Percentiles rank a stretch among this genome's conserved stretches.
These are phyloP conservation scores for Nicotiana otophora DNA, from an alignment of 257 asterid species.

Conservation along the genomic window DNA sequence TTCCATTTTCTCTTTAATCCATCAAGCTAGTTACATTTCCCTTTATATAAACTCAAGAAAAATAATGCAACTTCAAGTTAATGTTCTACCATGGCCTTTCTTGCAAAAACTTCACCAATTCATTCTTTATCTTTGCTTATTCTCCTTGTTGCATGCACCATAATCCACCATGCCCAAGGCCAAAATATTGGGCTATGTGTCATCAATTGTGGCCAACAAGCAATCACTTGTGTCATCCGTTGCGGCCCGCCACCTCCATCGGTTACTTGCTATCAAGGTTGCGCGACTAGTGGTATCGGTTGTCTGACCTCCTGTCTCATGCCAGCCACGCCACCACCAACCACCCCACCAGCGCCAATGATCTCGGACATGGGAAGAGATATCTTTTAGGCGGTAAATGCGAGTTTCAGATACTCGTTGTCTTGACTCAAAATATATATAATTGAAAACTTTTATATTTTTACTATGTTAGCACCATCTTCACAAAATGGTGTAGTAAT, in stretches of 20 bases:
- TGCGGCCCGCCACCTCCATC: not conserved
- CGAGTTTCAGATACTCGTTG: not conserved
- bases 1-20: not conserved
- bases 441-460: too few relatives aligned
- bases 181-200: not conserved
- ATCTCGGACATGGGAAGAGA: not conserved
- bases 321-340: not conserved
- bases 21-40: not conserved
- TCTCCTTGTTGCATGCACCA: not conserved
- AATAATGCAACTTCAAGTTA: not conserved
- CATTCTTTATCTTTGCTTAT: not conserved
- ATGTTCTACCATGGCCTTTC: not conserved
- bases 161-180: not conserved
- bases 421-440: not conserved
- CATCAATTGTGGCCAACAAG: constrained; percentile 9
- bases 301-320: not conserved
- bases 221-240: not conserved
- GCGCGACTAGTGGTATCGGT: not conserved
- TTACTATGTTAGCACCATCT: too few relatives aligned
- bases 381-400: not conserved
- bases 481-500: too few relatives aligned
- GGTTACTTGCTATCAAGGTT: constrained; percentile 8
- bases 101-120: not conserved
- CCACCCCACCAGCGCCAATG: not conserved
- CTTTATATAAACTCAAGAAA: not conserved